phyloP scores from a whole-genome alignment of 2,329 filamentous ascomycete species.

The Hymenotorrendiella dingleyae region DNA sequence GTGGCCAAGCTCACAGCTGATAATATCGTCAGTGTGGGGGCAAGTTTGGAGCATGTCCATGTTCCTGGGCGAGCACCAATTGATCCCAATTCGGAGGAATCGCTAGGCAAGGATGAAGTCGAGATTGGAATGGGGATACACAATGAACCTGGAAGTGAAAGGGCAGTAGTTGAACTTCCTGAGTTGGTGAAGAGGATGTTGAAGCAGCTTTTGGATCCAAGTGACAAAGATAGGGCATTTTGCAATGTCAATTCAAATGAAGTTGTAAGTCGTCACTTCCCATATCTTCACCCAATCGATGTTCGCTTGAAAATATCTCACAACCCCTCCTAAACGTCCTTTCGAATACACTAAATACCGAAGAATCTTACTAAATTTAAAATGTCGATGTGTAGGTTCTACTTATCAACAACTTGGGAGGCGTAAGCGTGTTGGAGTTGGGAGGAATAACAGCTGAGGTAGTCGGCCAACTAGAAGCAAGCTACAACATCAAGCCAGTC shows the following conservation, averaged over 20 bases:
- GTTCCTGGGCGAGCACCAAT: conserved; percentile 67
- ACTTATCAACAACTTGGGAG: conserved; percentile 64
- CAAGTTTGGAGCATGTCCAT: conserved; percentile 85
- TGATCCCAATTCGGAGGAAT: conserved; percentile 48
- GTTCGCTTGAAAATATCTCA: too few relatives aligned
- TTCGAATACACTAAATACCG: too few relatives aligned
- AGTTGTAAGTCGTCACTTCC: too few relatives aligned
- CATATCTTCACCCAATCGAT: too few relatives aligned
- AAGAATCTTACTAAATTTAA: too few relatives aligned
- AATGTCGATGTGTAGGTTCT: too few relatives aligned
- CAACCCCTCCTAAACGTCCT: too few relatives aligned
- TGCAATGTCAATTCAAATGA: conserved; percentile 53
- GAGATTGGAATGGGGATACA: conserved; percentile 71
- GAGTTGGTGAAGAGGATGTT: conserved; percentile 57
- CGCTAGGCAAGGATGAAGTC: conserved; percentile 49
- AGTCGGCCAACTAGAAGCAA: conserved; percentile 50
- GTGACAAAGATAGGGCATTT: conserved; percentile 59
- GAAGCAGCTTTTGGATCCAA: conserved; percentile 53
- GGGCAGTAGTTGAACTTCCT: conserved; percentile 42
- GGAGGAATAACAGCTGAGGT: conserved; percentile 64
- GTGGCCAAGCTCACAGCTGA: conserved; percentile 66
- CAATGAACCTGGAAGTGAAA: conserved; percentile 54
- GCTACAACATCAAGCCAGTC: conserved; percentile 54
- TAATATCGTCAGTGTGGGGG: conserved; percentile 80
- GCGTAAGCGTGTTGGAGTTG: conserved; percentile 60